Conservation (phyloP, 208 protist genomes). For the Acanthamoeba lenticulata region DNA sequence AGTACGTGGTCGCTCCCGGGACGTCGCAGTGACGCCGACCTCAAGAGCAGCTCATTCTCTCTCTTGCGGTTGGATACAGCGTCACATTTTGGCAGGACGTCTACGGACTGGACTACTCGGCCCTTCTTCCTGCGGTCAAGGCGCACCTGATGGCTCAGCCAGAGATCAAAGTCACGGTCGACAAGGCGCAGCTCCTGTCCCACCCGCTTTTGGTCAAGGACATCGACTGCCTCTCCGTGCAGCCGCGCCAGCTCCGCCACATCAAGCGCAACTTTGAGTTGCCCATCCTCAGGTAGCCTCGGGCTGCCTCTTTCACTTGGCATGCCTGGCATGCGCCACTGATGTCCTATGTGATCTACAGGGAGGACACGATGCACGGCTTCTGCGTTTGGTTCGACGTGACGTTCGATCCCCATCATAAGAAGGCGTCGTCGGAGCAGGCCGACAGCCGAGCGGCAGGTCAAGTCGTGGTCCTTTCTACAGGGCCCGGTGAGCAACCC, state of each 20-base stretch:
- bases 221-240: slow-evolving; percentile 4
- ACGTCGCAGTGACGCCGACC: no score
- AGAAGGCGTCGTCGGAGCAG: slow-evolving; percentile 87
- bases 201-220: slow-evolving; percentile 2
- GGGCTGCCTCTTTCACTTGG: not conserved
- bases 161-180: slow-evolving; percentile 86
- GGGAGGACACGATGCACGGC: slow-evolving; percentile 4
- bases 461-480: slow-evolving; percentile 85
- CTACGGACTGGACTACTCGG: slow-evolving; percentile 92
- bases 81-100: slow-evolving; percentile 89
- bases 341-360: not conserved
- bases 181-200: slow-evolving; percentile 81
- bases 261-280: slow-evolving; percentile 30
- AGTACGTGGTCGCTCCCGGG: not conserved
- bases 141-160: slow-evolving; percentile 89
- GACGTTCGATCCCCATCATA: not conserved
- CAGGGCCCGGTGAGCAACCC: slow-evolving; percentile 78
- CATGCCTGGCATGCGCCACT: no score
- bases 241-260: not conserved
- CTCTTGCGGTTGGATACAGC: not conserved
- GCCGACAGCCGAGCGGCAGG: slow-evolving; percentile 90
- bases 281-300: not conserved
- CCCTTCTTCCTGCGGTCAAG: slow-evolving; percentile 82
- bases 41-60: not conserved
- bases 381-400: slow-evolving; percentile 30